Conservation (phyloP, 768 basidiomycete genomes). For the Trametopsis cervina region DNA sequence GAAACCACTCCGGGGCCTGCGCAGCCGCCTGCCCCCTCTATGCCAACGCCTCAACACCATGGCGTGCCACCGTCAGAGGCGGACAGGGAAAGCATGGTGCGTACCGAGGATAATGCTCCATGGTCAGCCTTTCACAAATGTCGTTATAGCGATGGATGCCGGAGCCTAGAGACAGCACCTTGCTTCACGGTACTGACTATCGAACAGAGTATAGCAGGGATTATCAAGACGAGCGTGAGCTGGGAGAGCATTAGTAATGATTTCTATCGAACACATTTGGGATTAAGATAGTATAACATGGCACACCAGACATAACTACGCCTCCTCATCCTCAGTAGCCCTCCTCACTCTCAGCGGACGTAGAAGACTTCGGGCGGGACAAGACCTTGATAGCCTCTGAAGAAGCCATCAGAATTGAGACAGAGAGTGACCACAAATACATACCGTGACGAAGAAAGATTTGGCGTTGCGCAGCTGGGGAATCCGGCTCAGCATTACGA, state of each 20-base stretch:
- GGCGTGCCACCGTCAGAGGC: conserved; percentile 14
- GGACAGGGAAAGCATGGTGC: conserved; percentile 14
- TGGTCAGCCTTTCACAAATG: neutral
- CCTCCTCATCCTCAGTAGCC: neutral
- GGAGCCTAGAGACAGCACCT: conserved; percentile 23
- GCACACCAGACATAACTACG: neutral
- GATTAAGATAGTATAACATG: conserved; percentile 1
- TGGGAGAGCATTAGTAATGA: neutral
- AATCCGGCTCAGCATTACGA: conserved; percentile 52
- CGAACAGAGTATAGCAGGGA: conserved; percentile 19
- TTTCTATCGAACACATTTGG: conserved; percentile 2
- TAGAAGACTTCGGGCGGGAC: too few species aligned
- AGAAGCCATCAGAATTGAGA: too few species aligned
- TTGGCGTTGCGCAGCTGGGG: conserved; percentile 70
- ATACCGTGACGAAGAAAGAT: conserved; percentile 78
- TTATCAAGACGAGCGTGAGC: conserved; percentile 27
- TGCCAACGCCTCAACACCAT: conserved; percentile 11
- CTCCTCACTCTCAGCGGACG: too few species aligned
- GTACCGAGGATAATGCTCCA: neutral
- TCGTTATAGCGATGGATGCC: conserved; percentile 28
- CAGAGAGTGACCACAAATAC: conserved; percentile 13
- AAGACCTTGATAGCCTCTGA: too few species aligned
- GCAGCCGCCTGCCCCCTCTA: conserved; percentile 1
- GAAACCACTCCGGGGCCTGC: conserved; percentile 14
- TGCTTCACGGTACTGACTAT: conserved; percentile 22